Conservation (phyloP, 495 filamentous ascomycete species). For the Xylaria longipes region DNA sequence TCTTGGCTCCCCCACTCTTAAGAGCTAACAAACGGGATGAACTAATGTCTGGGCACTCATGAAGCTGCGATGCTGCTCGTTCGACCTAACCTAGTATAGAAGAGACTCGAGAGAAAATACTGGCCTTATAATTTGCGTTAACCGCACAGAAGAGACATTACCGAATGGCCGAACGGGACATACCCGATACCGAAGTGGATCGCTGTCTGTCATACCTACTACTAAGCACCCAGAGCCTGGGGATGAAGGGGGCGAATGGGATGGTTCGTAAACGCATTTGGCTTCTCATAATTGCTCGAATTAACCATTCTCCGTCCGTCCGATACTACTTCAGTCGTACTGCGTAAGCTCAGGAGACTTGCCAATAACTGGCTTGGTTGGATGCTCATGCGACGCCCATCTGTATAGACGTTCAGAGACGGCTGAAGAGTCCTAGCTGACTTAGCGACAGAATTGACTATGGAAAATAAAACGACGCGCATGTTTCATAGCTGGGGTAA, state of each 20-base stretch:
- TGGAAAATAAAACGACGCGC: background rate
- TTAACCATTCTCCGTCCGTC: background rate
- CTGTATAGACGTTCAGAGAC: background rate
- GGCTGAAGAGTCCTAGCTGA: conserved; percentile 13
- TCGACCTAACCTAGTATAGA: background rate
- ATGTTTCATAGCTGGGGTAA: conserved; percentile 2
- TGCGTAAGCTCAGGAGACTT: background rate
- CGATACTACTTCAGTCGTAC: background rate
- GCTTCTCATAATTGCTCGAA: conserved; percentile 1
- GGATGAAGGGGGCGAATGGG: background rate
- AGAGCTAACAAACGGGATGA: background rate
- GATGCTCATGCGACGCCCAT: background rate
- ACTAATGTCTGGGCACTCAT: background rate
- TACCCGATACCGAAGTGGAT: conserved; percentile 1
- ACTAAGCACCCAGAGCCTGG: background rate
- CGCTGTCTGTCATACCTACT: background rate
- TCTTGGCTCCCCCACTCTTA: background rate
- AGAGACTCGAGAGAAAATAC: background rate
- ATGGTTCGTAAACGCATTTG: conserved; percentile 1
- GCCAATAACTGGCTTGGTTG: background rate
- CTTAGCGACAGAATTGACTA: background rate
- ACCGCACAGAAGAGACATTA: background rate
- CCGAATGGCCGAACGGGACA: conserved; percentile 1
- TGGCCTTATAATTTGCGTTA: background rate
- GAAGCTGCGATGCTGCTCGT: conserved; percentile 1